Evolutionary conservation across 2,329 filamentous ascomycete species (phyloP), one percentile per base, ranked within the genome.

Genomic region (Colletotrichum graminicola): DNA sequence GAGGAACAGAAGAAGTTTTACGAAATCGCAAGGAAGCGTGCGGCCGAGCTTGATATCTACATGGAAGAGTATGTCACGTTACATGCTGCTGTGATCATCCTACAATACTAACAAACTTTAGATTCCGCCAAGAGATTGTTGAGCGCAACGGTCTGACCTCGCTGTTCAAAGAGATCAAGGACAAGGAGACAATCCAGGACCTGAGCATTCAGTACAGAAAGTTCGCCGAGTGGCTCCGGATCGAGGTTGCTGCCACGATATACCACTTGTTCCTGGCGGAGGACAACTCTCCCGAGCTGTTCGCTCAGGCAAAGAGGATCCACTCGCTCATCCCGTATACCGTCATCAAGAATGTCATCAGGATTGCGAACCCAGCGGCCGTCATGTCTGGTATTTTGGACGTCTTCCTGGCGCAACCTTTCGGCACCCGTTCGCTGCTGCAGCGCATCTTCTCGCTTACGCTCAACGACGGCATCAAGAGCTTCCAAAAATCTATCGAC

Each of bases 251-350:
- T 32, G 96, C 96, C 51, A 98, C 96, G 29, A 90, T 98, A 71
- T 99, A 99, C 79, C 96, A 99, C 80, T 86, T 99, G 43, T 99
- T 99, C 86, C 87, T 99, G 55, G 96, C 96, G 7, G 96, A 99
- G 80, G 96, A 99, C 82, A 99, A 99, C 81, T 98, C 95, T 0
- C 95, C 96, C 0, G 96, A 99, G 78, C 83, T 99, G 39, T 98
- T 98, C 80, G 94, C 94, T 0, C 96, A 99, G 81, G 91, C 93
- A 5, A 97, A 95, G 83, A 90, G 93, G 72, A 98, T 98, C 63
- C 96, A 99, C 79, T 97, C 95, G 0, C 88, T 98, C 67, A 92
- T 99, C 55, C 96, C 96, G 0, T 99, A 99, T 79, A 92, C 92
- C 0, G 86, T 98, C 60, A 87, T 99, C 79, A 99, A 99, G 84